phyloP scores from a whole-genome alignment of 1,284 basidiomycete species.

The Heterobasidion annosum region DNA sequence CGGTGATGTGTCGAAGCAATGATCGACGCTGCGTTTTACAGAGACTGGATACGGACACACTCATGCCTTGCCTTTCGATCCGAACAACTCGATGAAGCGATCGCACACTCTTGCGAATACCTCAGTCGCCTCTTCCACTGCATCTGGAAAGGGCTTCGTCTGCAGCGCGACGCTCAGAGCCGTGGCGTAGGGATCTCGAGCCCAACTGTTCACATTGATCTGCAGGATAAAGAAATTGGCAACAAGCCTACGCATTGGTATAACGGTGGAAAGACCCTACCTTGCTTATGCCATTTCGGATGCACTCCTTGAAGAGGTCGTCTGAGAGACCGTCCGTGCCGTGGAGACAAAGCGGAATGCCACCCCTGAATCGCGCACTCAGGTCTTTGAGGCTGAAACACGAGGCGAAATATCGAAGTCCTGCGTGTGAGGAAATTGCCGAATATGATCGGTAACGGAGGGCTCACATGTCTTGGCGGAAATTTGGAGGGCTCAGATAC shows the following conservation, averaged over 20 bases:
- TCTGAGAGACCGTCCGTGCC: conserved; percentile 38
- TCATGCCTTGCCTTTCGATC: conserved; percentile 30
- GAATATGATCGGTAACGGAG: background rate
- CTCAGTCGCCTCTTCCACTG: conserved; percentile 35
- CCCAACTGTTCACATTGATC: conserved; percentile 43
- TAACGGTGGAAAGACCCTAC: conserved; percentile 11
- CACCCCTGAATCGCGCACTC: conserved; percentile 24
- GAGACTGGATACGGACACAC: too few relatives aligned
- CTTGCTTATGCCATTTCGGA: conserved; percentile 37
- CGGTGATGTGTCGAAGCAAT: too few relatives aligned
- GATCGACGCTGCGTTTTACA: too few relatives aligned
- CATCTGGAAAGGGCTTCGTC: conserved; percentile 34
- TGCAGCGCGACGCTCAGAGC: conserved; percentile 22
- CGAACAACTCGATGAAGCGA: conserved; percentile 32
- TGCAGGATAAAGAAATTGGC: conserved; percentile 8
- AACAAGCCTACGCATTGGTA: background rate
- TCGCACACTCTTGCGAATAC: conserved; percentile 32
- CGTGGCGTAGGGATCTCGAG: conserved; percentile 34
- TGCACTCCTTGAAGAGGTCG: conserved; percentile 32
- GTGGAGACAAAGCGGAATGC: conserved; percentile 32
- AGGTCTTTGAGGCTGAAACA: conserved; percentile 26
- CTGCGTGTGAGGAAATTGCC: background rate
- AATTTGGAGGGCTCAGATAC: conserved; percentile 37
- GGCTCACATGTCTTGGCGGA: conserved; percentile 34
- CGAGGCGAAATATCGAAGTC: background rate